phyloP scores from a whole-genome alignment of 192 early-diverging fungal genomes.

The Coemansia sp. region DNA sequence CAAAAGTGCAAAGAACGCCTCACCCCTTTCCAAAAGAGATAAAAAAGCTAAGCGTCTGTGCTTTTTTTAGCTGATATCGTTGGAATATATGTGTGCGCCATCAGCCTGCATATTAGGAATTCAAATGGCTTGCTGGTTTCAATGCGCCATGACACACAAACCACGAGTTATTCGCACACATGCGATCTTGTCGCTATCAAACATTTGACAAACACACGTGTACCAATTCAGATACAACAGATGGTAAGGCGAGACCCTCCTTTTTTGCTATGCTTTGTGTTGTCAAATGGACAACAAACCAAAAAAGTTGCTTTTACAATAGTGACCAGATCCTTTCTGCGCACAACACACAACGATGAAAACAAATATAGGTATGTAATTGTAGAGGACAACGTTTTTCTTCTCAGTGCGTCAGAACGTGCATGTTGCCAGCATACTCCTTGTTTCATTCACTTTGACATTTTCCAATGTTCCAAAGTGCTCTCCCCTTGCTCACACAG shows the following conservation, averaged over 20 bases:
- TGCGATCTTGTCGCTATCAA: background rate
- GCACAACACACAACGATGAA: background rate
- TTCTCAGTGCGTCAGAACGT: background rate
- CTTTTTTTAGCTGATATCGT: conserved; percentile 1
- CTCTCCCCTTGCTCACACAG: background rate
- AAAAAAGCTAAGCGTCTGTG: background rate
- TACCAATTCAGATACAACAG: background rate
- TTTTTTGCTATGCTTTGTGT: background rate
- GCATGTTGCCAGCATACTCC: background rate
- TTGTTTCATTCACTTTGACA: background rate
- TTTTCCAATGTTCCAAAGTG: background rate
- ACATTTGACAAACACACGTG: background rate
- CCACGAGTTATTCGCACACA: background rate
- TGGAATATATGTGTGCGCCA: background rate
- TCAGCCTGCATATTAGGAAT: background rate
- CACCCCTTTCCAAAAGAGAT: background rate
- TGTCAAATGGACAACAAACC: background rate
- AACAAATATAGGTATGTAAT: background rate
- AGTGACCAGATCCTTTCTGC: background rate
- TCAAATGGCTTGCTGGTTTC: background rate
- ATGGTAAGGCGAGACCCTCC: background rate
- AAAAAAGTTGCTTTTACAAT: background rate
- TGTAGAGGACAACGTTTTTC: background rate
- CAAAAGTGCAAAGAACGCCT: background rate
- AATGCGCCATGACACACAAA: background rate